phyloP scores from a whole-genome alignment of 169 alveolate genomes.

The Theileria parva region DNA sequence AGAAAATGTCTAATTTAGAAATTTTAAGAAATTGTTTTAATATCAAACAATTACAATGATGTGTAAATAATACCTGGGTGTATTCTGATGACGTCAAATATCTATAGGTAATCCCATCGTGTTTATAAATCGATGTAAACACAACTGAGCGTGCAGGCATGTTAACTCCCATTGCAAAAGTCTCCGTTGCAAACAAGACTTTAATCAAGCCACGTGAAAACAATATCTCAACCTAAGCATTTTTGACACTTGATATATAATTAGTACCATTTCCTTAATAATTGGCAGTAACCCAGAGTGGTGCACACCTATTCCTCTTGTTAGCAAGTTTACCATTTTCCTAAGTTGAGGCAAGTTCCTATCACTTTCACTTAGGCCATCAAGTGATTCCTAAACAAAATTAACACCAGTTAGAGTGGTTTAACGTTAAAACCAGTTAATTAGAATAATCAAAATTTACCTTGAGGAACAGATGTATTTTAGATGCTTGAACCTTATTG shows the following conservation, averaged over 20 bases:
- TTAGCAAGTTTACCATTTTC: conserved; percentile 79
- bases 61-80: conserved; percentile 74
- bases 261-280: conserved; percentile 91
- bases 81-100: conserved; percentile 94
- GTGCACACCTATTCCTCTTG: conserved; percentile 97
- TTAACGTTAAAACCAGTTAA: background rate
- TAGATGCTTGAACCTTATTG: conserved; percentile 78
- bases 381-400: conserved; percentile 72
- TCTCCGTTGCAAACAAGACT: conserved; percentile 97
- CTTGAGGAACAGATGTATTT: conserved; percentile 83
- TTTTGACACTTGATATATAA: background rate
- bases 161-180: conserved; percentile 99
- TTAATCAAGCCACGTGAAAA: conserved; percentile 94
- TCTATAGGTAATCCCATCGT: conserved; percentile 87
- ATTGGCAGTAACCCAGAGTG: conserved; percentile 98
- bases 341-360: conserved; percentile 87
- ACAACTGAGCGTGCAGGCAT: conserved; percentile 99
- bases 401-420: background rate
- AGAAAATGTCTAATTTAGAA: background rate
- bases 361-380: conserved; percentile 81
- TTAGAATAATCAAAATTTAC: background rate
- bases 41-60: background rate
- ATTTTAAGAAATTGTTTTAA: background rate
- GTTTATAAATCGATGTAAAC: conserved; percentile 91
- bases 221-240: conserved; percentile 87